Evolutionary conservation across 148 eudicot genomes (phyloP).

Genomic region (Polygonum maritimum): DNA sequence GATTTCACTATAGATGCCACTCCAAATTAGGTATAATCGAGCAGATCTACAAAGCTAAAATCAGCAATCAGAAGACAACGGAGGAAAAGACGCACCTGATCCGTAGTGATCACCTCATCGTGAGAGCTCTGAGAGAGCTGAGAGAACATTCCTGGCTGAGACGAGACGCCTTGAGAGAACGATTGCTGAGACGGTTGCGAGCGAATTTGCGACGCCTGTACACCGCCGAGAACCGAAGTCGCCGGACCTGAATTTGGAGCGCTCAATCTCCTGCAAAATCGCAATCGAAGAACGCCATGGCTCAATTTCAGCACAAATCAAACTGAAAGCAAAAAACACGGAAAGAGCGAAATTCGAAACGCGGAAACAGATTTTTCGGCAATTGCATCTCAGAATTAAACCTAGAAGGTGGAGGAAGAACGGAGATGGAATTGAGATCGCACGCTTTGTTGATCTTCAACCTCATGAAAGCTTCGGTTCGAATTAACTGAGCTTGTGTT

Average conservation of each 20-base stretch:
- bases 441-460: conserved; percentile 89
- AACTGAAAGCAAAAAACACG: neutral
- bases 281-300: neutral
- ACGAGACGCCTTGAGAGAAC: conserved; percentile 79
- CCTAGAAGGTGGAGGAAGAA: conserved; percentile 88
- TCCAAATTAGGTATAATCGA: neutral
- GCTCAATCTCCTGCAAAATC: conserved; percentile 44
- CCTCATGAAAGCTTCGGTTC: conserved; percentile 34
- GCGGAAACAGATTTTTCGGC: neutral
- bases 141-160: conserved; percentile 71
- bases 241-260: conserved; percentile 14
- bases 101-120: conserved; percentile 43
- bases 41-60: neutral
- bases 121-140: conserved; percentile 79
- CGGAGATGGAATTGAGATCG: conserved; percentile 93
- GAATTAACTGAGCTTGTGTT: neutral
- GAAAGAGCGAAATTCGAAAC: neutral
- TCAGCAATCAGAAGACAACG: neutral
- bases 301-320: neutral
- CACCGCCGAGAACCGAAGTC: conserved; percentile 23
- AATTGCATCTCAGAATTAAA: conserved; percentile 3
- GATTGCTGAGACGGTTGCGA: conserved; percentile 74
- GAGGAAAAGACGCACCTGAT: conserved; percentile 31
- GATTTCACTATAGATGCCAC: neutral
- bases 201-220: conserved; percentile 29